A percentile compares a stretch with the other conserved stretches of the same genome.
phyloP scores from a whole-genome alignment of 495 filamentous ascomycete species.

The Penicillium pancosmium region DNA sequence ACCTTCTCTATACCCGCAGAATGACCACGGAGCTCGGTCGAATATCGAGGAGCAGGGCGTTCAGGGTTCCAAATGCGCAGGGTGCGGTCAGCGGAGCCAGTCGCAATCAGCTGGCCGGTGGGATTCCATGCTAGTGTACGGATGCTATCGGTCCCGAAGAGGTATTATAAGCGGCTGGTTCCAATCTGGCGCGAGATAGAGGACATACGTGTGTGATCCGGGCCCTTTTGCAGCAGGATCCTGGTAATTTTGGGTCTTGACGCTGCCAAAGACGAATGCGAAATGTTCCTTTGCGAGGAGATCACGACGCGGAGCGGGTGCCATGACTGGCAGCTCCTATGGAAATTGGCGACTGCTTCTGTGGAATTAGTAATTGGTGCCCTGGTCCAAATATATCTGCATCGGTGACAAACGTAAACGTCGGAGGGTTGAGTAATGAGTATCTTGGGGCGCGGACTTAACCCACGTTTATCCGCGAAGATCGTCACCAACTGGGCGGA shows the following conservation, averaged over 20 bases:
- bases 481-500: conserved; percentile 8
- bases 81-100: conserved; percentile 78
- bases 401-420: conserved; percentile 19
- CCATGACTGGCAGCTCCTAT: conserved; percentile 43
- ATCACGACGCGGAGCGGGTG: conserved; percentile 52
- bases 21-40: conserved; percentile 86
- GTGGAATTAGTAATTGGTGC: conserved; percentile 15
- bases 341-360: conserved; percentile 17
- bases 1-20: conserved; percentile 78
- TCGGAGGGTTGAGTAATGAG: conserved; percentile 3
- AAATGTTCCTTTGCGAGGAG: conserved; percentile 67
- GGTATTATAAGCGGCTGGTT: conserved; percentile 10
- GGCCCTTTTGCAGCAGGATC: conserved; percentile 57
- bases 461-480: not conserved
- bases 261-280: conserved; percentile 53
- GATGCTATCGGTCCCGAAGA: conserved; percentile 39
- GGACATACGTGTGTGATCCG: conserved; percentile 56
- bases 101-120: conserved; percentile 81
- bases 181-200: not conserved
- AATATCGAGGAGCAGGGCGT: conserved; percentile 74
- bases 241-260: conserved; percentile 65
- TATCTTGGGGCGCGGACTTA: conserved; percentile 4
- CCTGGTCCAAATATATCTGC: conserved; percentile 11
- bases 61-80: conserved; percentile 93
- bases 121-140: conserved; percentile 90